These are phyloP conservation scores for Globisporangium perplexum DNA, from an alignment of 352 stramenopile species.

Conservation along the genomic window DNA sequence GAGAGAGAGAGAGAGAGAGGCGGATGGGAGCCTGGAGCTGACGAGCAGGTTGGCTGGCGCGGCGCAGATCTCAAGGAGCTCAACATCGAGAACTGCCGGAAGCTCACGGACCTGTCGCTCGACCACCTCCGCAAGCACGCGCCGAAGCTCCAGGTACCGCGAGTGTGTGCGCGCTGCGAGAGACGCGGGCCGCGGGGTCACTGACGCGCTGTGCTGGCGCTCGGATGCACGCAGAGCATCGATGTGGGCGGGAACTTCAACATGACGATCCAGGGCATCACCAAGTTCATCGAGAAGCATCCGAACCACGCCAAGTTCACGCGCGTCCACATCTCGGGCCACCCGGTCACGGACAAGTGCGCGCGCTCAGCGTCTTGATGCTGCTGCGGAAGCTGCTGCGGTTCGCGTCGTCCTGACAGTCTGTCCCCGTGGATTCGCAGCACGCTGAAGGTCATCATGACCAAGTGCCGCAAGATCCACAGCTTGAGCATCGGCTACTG, in stretches of 20 bases:
- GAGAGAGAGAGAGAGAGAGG: no score
- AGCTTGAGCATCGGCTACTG: constrained; percentile 85
- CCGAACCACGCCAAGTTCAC: constrained; percentile 88
- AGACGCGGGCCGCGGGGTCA: neutral
- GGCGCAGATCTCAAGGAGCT: constrained; percentile 79
- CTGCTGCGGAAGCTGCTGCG: neutral
- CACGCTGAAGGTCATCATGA: constrained; percentile 83
- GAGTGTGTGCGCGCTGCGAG: no score
- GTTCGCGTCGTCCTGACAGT: neutral
- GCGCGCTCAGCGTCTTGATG: constrained; percentile 1
- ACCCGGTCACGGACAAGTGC: constrained; percentile 80
- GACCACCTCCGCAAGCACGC: constrained; percentile 73
- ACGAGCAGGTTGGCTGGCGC: neutral
- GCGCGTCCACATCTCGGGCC: constrained; percentile 79
- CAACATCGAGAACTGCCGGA: constrained; percentile 88
- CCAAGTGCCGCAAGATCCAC: constrained; percentile 86
- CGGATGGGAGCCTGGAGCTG: no score
- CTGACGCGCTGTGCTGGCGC: neutral
- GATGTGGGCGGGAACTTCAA: constrained; percentile 87
- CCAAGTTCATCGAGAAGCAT: constrained; percentile 86
- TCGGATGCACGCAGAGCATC: constrained; percentile 44
- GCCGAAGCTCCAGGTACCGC: constrained; percentile 68
- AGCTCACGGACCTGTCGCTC: constrained; percentile 75
- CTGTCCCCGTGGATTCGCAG: constrained; percentile 20
- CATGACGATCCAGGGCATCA: constrained; percentile 85